A percentile compares a stretch with the other conserved stretches of the same genome.
These are phyloP conservation scores for Magnaporthiopsis rhizophila DNA, from an alignment of 2,329 filamentous ascomycete genomes.

Conservation along the genomic window DNA sequence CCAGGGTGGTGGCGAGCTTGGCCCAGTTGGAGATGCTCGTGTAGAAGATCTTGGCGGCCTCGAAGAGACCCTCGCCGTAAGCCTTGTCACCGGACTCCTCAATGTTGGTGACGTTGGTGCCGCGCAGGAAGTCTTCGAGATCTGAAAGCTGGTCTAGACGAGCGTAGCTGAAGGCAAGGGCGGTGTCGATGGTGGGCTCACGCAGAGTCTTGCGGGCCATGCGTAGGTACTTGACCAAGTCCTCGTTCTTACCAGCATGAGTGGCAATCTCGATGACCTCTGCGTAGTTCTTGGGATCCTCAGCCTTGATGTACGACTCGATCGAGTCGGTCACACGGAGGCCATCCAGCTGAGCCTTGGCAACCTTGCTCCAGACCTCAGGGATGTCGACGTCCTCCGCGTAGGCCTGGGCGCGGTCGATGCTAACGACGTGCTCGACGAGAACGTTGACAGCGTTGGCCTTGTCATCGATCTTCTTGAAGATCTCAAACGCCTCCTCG, in stretches of 20 bases:
- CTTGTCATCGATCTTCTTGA: constrained; percentile 95
- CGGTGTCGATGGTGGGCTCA: constrained; percentile 89
- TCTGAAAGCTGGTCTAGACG: constrained; percentile 86
- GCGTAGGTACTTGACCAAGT: constrained; percentile 89
- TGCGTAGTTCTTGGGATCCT: constrained; percentile 83
- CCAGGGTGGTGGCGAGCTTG: constrained; percentile 92
- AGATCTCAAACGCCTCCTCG: constrained; percentile 97
- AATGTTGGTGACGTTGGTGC: constrained; percentile 89
- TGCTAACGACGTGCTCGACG: constrained; percentile 94
- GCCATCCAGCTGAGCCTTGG: constrained; percentile 94
- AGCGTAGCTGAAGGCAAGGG: constrained; percentile 86
- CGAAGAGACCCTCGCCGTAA: constrained; percentile 85
- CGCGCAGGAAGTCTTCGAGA: constrained; percentile 90
- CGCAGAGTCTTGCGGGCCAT: constrained; percentile 97
- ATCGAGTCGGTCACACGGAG: constrained; percentile 88
- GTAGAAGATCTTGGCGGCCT: constrained; percentile 98
- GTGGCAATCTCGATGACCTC: constrained; percentile 96
- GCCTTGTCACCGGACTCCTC: constrained; percentile 98
- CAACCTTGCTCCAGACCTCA: constrained; percentile 97
- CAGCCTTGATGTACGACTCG: constrained; percentile 93
- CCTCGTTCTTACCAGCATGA: constrained; percentile 94
- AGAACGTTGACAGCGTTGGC: constrained; percentile 81
- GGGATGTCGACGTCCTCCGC: constrained; percentile 90
- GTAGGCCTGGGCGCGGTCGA: constrained; percentile 92
- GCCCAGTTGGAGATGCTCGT: constrained; percentile 99